These are phyloP conservation scores for Nigrospora oryzae DNA, from an alignment of 2,329 filamentous ascomycete species.

Conservation along the genomic window DNA sequence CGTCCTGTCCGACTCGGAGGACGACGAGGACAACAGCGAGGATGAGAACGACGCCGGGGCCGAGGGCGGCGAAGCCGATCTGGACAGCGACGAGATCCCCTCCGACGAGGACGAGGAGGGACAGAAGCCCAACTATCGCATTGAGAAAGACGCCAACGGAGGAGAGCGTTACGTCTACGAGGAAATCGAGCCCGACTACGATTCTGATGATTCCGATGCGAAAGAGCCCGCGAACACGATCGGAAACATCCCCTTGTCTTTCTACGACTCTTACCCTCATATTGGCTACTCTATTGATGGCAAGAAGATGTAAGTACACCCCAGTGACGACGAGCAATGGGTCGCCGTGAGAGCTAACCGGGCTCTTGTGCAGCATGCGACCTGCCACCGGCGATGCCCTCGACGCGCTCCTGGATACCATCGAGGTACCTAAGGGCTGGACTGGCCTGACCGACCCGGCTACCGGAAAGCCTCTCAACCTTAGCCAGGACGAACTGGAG, in stretches of 20 bases:
- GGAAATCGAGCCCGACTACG: constrained; percentile 90
- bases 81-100: constrained; percentile 40
- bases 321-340: no score
- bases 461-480: constrained; percentile 84
- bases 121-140: constrained; percentile 38
- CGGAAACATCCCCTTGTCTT: constrained; percentile 85
- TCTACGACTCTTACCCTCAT: constrained; percentile 87
- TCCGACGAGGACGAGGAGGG: constrained; percentile 30
- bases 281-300: constrained; percentile 99
- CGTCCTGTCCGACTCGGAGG: constrained; percentile 50
- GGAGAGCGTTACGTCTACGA: constrained; percentile 85
- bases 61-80: constrained; percentile 24
- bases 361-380: constrained; percentile 46
- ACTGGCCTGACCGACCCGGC: constrained; percentile 90
- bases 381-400: constrained; percentile 89
- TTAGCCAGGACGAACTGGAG: constrained; percentile 82
- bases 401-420: constrained; percentile 89
- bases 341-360: no score
- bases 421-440: constrained; percentile 95
- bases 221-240: constrained; percentile 81
- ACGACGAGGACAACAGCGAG: constrained; percentile 42
- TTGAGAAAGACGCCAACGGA: constrained; percentile 79
- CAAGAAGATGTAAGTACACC: constrained; percentile 61
- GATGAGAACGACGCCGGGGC: constrained; percentile 38
- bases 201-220: constrained; percentile 88